Evolutionary conservation across 257 asterid species (phyloP), one percentile per base, ranked within the genome.

Genomic region (Ocimum tenuiflorum): DNA sequence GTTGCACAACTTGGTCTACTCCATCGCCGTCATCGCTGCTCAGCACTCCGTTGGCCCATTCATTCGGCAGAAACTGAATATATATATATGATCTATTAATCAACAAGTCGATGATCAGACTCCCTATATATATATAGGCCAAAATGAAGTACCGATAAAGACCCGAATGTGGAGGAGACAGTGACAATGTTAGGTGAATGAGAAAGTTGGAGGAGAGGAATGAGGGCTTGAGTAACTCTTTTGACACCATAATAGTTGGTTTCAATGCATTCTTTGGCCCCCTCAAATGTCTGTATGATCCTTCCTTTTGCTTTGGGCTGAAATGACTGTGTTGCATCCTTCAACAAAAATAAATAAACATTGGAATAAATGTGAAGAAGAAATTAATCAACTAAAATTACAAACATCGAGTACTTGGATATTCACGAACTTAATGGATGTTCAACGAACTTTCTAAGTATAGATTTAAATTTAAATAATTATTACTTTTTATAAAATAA

Each of bases 161-260:
- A 67, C 18, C 91, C 91, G 49, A 72, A 3, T 0, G 36, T 6
- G 35, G 87, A 81, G 7, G 89, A 75, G 33, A 82, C 88, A 43
- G 82, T 80, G 4, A 85, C 82, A 36, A 85, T 75, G 53, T 77
- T 78, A 5, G 85, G 85, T 2, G 86, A 80, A 62, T 73, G 53
- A 8, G 86, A 82, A 29, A 36, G 24, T 23, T 55, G 74, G 5
- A 85, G 70, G 55, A 82, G 77, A 11, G 85, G 86, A 66, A 69
- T 46, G 4, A 76, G 57, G 7, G 88, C 73, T 74, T 80, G 74
- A 0, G 69, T 70, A 64, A 75, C 14, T 66, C 67, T 60, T 51
- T 76, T 85, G 7, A 72, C 60, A 24, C 83, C 83, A 13, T 82
- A 80, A 39, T 76, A 85, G 63, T 84, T 84, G 4, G 78, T 84